phyloP scores from a whole-genome alignment of 768 basidiomycete genomes.

The Filobasidium floriforme region DNA sequence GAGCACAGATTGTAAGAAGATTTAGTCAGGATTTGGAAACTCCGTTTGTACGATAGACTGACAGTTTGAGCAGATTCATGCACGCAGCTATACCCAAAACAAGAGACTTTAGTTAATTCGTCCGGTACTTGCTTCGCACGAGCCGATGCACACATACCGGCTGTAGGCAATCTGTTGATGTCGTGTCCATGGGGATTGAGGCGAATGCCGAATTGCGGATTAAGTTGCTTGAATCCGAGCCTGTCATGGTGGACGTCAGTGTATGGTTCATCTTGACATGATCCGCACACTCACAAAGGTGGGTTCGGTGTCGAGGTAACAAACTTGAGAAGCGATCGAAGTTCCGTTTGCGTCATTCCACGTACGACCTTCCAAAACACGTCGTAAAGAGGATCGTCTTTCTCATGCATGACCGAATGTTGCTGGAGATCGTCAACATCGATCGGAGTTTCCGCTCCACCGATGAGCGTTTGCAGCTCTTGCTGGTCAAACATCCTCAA shows the following conservation, averaged over 20 bases:
- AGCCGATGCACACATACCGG: conserved; percentile 26
- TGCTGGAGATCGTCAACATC: conserved; percentile 70
- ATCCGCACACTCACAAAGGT: conserved; percentile 55
- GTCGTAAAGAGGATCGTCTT: conserved; percentile 66
- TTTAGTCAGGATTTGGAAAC: conserved; percentile 1
- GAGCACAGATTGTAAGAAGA: neutral
- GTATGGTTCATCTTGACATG: neutral
- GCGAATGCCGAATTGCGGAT: conserved; percentile 80
- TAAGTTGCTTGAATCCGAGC: conserved; percentile 49
- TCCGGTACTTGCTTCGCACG: neutral
- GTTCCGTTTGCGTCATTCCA: conserved; percentile 70
- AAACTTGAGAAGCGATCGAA: conserved; percentile 70
- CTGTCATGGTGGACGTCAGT: conserved; percentile 17
- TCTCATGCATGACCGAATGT: conserved; percentile 66
- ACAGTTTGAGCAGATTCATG: conserved; percentile 81
- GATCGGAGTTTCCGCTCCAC: conserved; percentile 76
- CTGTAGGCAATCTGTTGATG: conserved; percentile 42
- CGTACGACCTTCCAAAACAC: conserved; percentile 83
- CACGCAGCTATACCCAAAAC: conserved; percentile 77
- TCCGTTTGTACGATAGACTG: neutral
- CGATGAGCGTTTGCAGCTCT: conserved; percentile 84
- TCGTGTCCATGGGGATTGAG: conserved; percentile 60
- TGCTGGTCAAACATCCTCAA: conserved; percentile 93
- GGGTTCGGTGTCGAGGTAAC: conserved; percentile 89
- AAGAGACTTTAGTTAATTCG: conserved; percentile 33